phyloP scores from a whole-genome alignment of 495 filamentous ascomycete species.

The Clavariopsis aquatica region DNA sequence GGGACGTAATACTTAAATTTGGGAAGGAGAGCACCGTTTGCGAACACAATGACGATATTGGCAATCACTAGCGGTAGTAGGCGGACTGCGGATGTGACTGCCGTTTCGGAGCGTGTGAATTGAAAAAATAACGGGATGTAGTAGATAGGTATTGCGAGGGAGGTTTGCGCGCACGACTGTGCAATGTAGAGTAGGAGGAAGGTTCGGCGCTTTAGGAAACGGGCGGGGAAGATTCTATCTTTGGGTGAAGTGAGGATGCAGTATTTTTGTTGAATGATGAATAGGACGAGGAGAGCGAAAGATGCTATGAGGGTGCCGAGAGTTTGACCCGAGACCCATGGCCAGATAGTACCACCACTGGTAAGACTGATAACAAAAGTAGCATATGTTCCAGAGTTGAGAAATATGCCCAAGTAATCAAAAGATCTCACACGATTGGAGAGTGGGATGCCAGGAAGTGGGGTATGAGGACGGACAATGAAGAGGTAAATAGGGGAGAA shows the following conservation, averaged over 20 bases:
- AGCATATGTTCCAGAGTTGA: slow-evolving; percentile 33
- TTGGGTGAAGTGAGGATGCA: slow-evolving; percentile 20
- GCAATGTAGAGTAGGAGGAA: slow-evolving; percentile 33
- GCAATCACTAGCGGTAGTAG: slow-evolving; percentile 40
- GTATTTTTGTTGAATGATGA: slow-evolving; percentile 27
- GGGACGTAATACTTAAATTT: slow-evolving; percentile 35
- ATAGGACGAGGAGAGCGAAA: slow-evolving; percentile 19
- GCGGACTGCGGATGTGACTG: slow-evolving; percentile 33
- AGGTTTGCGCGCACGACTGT: slow-evolving; percentile 19
- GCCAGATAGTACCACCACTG: slow-evolving; percentile 25
- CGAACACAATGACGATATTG: slow-evolving; percentile 30
- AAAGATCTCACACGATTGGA: slow-evolving; percentile 45
- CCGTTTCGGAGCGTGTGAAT: slow-evolving; percentile 29
- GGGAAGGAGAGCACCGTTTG: slow-evolving; percentile 32
- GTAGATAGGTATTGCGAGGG: slow-evolving; percentile 34
- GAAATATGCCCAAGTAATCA: slow-evolving; percentile 44
- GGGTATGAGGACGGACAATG: slow-evolving; percentile 53
- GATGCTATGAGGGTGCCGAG: slow-evolving; percentile 22
- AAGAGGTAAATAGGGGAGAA: slow-evolving; percentile 60
- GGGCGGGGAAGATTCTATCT: slow-evolving; percentile 27
- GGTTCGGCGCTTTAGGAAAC: slow-evolving; percentile 13
- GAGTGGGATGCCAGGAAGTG: slow-evolving; percentile 46
- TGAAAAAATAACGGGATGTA: slow-evolving; percentile 41
- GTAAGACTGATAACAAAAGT: slow-evolving; percentile 32
- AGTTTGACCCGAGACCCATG: slow-evolving; percentile 25